phyloP scores from a whole-genome alignment of 176 grass and related monocot species.

The Rhipidocladum racemiflorum region DNA sequence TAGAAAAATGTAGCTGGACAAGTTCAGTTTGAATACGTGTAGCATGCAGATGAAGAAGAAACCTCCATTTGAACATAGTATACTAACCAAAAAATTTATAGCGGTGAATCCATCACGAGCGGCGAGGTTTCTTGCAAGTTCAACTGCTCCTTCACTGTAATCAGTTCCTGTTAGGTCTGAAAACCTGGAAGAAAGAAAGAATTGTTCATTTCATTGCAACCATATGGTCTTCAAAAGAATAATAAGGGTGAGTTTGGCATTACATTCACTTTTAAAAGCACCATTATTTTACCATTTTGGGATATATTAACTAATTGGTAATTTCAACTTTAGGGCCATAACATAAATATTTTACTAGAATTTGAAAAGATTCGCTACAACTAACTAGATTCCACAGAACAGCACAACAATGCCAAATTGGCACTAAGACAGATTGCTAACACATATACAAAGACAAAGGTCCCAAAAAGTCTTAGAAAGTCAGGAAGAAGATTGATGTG shows the following conservation, averaged over 20 bases:
- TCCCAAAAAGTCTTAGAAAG: neutral
- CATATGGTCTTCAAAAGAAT: conserved; percentile 5
- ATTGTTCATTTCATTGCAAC: neutral
- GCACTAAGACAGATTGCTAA: neutral
- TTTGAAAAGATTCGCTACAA: neutral
- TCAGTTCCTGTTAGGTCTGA: conserved; percentile 89
- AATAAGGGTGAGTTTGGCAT: neutral
- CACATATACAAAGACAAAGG: neutral
- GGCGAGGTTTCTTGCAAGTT: conserved; percentile 82
- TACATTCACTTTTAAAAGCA: neutral
- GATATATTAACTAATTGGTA: neutral
- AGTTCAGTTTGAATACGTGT: neutral
- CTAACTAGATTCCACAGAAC: neutral
- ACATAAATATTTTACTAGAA: neutral
- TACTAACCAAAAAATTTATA: conserved; percentile 79
- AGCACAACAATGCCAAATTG: neutral
- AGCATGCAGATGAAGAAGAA: neutral
- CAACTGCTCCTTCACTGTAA: conserved; percentile 94
- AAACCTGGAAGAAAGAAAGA: conserved; percentile 49
- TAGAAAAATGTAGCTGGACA: neutral
- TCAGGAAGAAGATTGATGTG: neutral
- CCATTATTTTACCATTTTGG: neutral
- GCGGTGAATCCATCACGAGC: conserved; percentile 63
- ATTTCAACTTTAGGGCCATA: neutral
- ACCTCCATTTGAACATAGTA: neutral